Base-by-base conservation (phyloP, 441 rosid species). In the Pelargonium myrrhifolium region DNA sequence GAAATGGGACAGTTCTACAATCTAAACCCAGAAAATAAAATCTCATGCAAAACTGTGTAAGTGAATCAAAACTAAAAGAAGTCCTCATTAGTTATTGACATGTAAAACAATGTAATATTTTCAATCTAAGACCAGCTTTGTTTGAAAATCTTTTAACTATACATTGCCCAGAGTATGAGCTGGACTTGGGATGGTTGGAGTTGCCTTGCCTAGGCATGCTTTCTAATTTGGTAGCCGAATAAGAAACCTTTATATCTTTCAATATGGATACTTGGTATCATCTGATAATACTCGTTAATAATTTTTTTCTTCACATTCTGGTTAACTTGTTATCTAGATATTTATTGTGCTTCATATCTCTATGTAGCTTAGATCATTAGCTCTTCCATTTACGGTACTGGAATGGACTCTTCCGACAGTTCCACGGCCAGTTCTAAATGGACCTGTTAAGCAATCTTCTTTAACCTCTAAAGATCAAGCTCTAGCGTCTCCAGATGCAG, bases 321-420 rank as follows among this genome's bases (percentile, higher is more conserved):
- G 15, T 70, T 66, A 47, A 12, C 71, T 40, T 70, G 55, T 62
- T 65, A 26, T 75, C 58, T 15, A 64, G 79, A 74, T 85, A 78
- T 71, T 86, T 78, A 74, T 80, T 77, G 68, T 80, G 66, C 73
- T 73, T 75, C 77, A 74, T 81, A 72, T 70, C 76, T 78, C 71
- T 74, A 77, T 87, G 87, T 93, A 93, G 97, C 93, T 93, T 91
- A 91, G 99, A 91, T 91, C 99, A 71, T 87, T 93, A 86, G 99
- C 99, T 78, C 97, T 91, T 84, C 97, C 97, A 73, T 93, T 93
- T 86, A 89, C 99, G 69, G 97, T 91, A 71, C 79, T 93, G 86
- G 99, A 93, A 83, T 93, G 99, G 99, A 91, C 97, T 70, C 99
- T 93, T 78, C 99, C 99, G 71, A 87, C 99, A 67, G 90, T 93